Conservation (phyloP, 768 basidiomycete species). For the Dictyophora rubrovolvata region DNA sequence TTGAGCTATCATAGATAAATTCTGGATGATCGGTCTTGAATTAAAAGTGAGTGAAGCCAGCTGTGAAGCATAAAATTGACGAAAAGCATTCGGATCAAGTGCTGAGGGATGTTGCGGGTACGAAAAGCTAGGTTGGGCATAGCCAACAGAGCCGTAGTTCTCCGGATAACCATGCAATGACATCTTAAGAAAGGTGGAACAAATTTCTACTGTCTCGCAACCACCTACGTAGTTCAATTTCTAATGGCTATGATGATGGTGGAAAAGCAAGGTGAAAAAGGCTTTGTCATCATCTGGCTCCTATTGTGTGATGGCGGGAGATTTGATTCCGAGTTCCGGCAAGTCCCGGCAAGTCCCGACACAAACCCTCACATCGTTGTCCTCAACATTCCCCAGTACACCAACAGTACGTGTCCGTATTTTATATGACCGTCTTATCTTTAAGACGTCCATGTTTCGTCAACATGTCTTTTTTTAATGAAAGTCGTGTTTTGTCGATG, state of each 20-base stretch:
- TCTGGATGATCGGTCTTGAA: conserved; percentile 90
- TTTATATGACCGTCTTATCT: neutral
- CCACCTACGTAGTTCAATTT: neutral
- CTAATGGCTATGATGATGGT: conserved; percentile 35
- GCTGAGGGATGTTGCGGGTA: conserved; percentile 22
- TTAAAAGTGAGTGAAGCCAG: conserved; percentile 84
- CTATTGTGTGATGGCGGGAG: neutral
- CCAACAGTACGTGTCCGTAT: conserved; percentile 7
- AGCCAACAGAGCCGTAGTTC: conserved; percentile 21
- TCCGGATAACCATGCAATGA: conserved; percentile 10
- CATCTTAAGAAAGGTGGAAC: neutral
- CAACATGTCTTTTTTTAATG: neutral
- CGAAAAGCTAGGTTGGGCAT: conserved; percentile 31
- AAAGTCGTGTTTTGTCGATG: neutral
- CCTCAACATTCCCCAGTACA: conserved; percentile 5
- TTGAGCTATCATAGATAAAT: conserved; percentile 84
- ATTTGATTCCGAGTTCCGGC: conserved; percentile 2
- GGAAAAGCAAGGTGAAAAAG: conserved; percentile 31
- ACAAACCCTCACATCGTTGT: neutral
- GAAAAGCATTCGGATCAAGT: conserved; percentile 58
- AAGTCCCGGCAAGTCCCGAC: neutral
- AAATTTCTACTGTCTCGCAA: neutral
- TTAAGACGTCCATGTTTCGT: neutral
- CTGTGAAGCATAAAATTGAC: conserved; percentile 65
- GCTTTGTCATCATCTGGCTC: conserved; percentile 11